phyloP scores from a whole-genome alignment of 75 land plant genomes.

The Picea glauca region DNA sequence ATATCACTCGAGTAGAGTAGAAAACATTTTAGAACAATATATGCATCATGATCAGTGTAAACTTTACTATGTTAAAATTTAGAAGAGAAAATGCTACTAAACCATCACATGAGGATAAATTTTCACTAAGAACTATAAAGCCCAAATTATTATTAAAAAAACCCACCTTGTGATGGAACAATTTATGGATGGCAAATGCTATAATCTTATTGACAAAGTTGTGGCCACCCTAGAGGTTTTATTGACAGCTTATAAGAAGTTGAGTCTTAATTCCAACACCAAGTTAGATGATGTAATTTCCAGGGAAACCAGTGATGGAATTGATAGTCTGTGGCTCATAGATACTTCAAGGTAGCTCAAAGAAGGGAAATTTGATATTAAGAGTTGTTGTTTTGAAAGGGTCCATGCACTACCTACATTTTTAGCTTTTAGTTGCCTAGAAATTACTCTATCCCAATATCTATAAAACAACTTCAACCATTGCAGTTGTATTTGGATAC shows the following conservation, averaged over 20 bases:
- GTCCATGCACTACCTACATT: not conserved
- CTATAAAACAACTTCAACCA: not conserved
- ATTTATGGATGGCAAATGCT: not conserved
- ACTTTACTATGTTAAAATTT: not conserved
- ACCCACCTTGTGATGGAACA: not conserved
- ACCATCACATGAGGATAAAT: not conserved
- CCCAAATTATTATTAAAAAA: not conserved
- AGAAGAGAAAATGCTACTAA: not conserved
- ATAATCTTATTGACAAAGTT: not conserved
- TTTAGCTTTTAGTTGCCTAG: not conserved
- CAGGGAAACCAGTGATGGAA: conserved; percentile 8
- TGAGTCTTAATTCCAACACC: not conserved
- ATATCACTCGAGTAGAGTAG: too few species aligned
- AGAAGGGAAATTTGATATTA: conserved; percentile 23
- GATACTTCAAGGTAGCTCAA: conserved; percentile 21
- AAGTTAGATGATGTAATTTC: not conserved
- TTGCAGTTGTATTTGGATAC: not conserved
- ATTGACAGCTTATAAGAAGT: not conserved
- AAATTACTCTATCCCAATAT: not conserved
- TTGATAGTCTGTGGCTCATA: conserved; percentile 19
- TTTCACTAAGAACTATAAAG: not conserved
- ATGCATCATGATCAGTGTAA: too few species aligned
- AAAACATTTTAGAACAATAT: too few species aligned
- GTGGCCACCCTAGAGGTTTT: not conserved
- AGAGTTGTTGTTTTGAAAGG: conserved; percentile 26